Evolutionary conservation across 2,329 filamentous ascomycete genomes (phyloP).

Genomic region (Paracorniculantispora psalliotae): DNA sequence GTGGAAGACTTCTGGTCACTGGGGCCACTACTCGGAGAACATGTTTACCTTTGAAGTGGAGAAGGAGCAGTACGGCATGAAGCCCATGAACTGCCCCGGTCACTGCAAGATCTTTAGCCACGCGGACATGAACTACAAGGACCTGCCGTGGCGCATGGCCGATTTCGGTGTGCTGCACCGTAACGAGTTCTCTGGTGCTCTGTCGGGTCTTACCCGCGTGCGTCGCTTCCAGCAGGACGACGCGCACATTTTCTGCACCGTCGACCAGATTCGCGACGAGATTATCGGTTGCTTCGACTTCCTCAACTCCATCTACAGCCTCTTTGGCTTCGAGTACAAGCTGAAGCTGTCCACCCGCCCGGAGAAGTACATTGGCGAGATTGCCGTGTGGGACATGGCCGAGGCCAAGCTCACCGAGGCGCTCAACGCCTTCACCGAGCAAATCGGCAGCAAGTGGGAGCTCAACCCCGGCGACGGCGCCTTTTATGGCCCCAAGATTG

Average conservation of each 20-base stretch:
- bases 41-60: constrained; percentile 76
- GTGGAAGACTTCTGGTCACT: constrained; percentile 94
- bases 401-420: constrained; percentile 76
- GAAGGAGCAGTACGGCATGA: constrained; percentile 68
- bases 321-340: constrained; percentile 69
- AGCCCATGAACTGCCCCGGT: constrained; percentile 98
- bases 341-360: constrained; percentile 86
- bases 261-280: constrained; percentile 36
- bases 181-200: constrained; percentile 89
- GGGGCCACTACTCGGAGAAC: constrained; percentile 80
- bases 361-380: constrained; percentile 82
- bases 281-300: constrained; percentile 87
- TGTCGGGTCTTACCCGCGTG: constrained; percentile 86
- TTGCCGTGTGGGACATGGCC: constrained; percentile 83
- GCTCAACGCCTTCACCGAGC: constrained; percentile 67
- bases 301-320: constrained; percentile 65
- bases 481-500: constrained; percentile 98
- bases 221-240: constrained; percentile 95
- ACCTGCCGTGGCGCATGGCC: constrained; percentile 86
- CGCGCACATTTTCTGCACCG: constrained; percentile 83
- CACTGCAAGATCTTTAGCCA: constrained; percentile 86
- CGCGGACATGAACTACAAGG: constrained; percentile 74
- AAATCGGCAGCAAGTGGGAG: constrained; percentile 67
- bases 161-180: constrained; percentile 95
- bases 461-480: constrained; percentile 93